phyloP scores from a whole-genome alignment of 495 filamentous ascomycete species.

The Penicillium silybi region DNA sequence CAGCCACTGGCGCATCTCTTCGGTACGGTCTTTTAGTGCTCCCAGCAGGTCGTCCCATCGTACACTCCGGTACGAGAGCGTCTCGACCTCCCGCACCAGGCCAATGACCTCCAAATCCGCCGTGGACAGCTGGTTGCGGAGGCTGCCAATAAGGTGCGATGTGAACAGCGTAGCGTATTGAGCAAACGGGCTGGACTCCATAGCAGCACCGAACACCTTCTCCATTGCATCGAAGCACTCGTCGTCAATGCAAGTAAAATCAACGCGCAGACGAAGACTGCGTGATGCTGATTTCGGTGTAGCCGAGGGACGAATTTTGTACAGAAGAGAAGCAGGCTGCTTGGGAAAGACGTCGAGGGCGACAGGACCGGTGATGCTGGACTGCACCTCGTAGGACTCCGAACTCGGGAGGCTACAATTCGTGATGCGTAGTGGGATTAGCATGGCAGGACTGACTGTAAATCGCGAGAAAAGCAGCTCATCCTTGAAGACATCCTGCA shows the following conservation, averaged over 20 bases:
- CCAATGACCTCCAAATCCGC: conserved; percentile 55
- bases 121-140: conserved; percentile 49
- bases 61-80: conserved; percentile 34
- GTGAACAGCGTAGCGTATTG: conserved; percentile 46
- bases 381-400: conserved; percentile 60
- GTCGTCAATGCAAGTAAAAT: conserved; percentile 77
- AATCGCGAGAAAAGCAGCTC: conserved; percentile 80
- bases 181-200: conserved; percentile 41
- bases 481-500: conserved; percentile 92
- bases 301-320: conserved; percentile 56
- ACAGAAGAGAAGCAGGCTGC: conserved; percentile 78
- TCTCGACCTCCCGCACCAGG: conserved; percentile 41
- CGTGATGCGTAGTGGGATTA: conserved; percentile 69
- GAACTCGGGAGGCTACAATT: conserved; percentile 68
- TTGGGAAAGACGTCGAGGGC: conserved; percentile 69
- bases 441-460: conserved; percentile 72
- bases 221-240: conserved; percentile 44
- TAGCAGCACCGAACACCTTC: conserved; percentile 35
- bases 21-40: conserved; percentile 34
- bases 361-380: conserved; percentile 49
- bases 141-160: conserved; percentile 46
- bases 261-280: conserved; percentile 63
- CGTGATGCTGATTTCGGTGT: conserved; percentile 37
- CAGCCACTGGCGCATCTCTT: conserved; percentile 41
- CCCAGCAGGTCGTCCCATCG: conserved; percentile 42